Base-by-base conservation (phyloP, 306 rosid species). In the Cicer bijugum region DNA sequence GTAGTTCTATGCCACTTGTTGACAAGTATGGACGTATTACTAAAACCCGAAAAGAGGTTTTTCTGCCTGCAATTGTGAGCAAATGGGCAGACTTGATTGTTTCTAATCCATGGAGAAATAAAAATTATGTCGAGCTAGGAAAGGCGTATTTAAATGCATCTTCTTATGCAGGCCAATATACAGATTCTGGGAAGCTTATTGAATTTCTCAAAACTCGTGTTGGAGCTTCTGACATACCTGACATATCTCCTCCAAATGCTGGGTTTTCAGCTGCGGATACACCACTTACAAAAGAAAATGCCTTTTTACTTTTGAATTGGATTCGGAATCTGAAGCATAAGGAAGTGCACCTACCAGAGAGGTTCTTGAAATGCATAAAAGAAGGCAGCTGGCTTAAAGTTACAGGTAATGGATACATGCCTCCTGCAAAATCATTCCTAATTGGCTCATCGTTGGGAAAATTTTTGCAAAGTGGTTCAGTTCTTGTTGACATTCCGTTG, bases 221-320 rank as follows among this genome's bases (percentile, higher is more conserved):
- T 42, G 64, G 33, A 28, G 97, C 95, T 43, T 57, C 78, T 5
- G 98, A 92, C 73, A 83, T 92, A 9, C 97, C 98, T 19, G 1
- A 66, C 50, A 68, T 92, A 39, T 16, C 85, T 75, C 91, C 92
- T 16, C 98, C 98, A 3, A 77, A 67, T 80, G 82, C 81, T 19
- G 77, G 81, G 19, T 73, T 92, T 66, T 74, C 90, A 0, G 75
- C 86, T 1, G 82, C 84, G 0, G 74, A 82, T 35, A 77, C 86
- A 14, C 90, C 81, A 3, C 89, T 92, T 28, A 89, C 85, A 0
- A 80, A 67, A 81, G 45, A 75, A 6, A 92, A 92, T 75, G 90
- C 84, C 50, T 74, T 90, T 82, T 74, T 92, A 67, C 87, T 90
- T n/a, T 76, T 92, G 80, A 75, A 74, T 8, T 90, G 98, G 98